Evolutionary conservation across 306 rosid genomes (phyloP).

Genomic region (Medicago arabica): DNA sequence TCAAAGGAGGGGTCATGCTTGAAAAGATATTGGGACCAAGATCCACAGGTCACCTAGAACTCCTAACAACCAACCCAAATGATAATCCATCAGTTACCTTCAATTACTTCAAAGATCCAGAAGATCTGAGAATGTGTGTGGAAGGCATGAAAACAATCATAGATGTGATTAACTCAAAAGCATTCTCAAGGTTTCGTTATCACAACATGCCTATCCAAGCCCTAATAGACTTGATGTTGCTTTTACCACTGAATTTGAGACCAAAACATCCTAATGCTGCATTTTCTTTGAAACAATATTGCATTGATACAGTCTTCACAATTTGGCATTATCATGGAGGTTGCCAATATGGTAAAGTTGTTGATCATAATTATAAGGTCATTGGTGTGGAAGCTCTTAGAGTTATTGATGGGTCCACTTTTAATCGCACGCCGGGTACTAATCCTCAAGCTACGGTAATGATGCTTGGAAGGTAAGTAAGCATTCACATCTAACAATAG

Average conservation of each 20-base stretch:
- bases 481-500: not conserved
- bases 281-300: constrained; percentile 64
- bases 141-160: constrained; percentile 71
- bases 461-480: constrained; percentile 80
- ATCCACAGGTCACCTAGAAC: constrained; percentile 64
- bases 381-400: constrained; percentile 67
- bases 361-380: constrained; percentile 65
- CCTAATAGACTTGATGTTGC: constrained; percentile 53
- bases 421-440: constrained; percentile 66
- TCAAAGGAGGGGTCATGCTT: constrained; percentile 66
- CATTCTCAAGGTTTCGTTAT: constrained; percentile 65
- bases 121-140: constrained; percentile 65
- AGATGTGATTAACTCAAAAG: constrained; percentile 58
- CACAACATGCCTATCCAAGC: constrained; percentile 38
- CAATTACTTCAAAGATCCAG: constrained; percentile 76
- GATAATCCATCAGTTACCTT: constrained; percentile 75
- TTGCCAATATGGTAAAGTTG: constrained; percentile 68
- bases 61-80: constrained; percentile 57
- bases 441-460: constrained; percentile 88
- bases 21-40: constrained; percentile 70
- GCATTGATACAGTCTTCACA: constrained; percentile 75
- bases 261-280: constrained; percentile 56
- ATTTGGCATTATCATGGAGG: constrained; percentile 94
- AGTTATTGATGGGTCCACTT: constrained; percentile 82
- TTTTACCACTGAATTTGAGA: constrained; percentile 61